These are phyloP conservation scores for Phytophthora citrophthora DNA, from an alignment of 352 stramenopile species.

Conservation along the genomic window DNA sequence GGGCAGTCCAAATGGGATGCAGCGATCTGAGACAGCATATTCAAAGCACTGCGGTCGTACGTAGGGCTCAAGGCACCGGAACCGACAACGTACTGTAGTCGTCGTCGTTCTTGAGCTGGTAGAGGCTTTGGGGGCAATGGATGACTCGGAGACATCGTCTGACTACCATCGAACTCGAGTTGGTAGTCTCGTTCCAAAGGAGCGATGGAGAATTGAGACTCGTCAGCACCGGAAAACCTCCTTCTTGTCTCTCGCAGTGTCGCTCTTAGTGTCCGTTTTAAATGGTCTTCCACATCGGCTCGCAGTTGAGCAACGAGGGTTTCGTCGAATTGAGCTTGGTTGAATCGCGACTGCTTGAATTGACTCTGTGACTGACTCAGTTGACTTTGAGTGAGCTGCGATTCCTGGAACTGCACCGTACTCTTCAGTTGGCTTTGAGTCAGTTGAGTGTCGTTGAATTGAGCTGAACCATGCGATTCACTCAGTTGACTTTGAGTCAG, in stretches of 20 bases:
- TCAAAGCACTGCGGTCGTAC: slow-evolving; percentile 62
- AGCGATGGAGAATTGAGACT: slow-evolving; percentile 43
- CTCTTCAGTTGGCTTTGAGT: slow-evolving; percentile 12
- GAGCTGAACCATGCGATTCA: slow-evolving; percentile 1
- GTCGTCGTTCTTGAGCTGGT: slow-evolving; percentile 39
- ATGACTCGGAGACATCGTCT: slow-evolving; percentile 45
- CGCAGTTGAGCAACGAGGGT: slow-evolving; percentile 33
- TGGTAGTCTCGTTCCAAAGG: slow-evolving; percentile 55
- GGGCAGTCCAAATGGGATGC: slow-evolving; percentile 58
- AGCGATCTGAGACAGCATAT: slow-evolving; percentile 58
- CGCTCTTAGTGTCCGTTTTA: slow-evolving; percentile 31
- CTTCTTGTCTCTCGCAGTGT: slow-evolving; percentile 25
- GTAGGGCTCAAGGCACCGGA: slow-evolving; percentile 45
- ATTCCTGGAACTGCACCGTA: slow-evolving; percentile 9
- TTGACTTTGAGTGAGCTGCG: slow-evolving; percentile 14
- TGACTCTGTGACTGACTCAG: slow-evolving; percentile 15
- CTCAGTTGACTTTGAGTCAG: slow-evolving; percentile 20
- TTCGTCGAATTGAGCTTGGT: slow-evolving; percentile 29
- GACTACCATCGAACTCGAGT: slow-evolving; percentile 49
- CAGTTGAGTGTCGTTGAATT: slow-evolving; percentile 15
- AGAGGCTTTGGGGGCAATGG: slow-evolving; percentile 52
- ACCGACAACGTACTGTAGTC: slow-evolving; percentile 51
- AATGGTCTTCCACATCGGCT: slow-evolving; percentile 36
- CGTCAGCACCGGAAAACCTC: slow-evolving; percentile 24
- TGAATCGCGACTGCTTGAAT: slow-evolving; percentile 25